Evolutionary conservation across 2,329 filamentous ascomycete species (phyloP).

Genomic region (Exophiala aquamarina): DNA sequence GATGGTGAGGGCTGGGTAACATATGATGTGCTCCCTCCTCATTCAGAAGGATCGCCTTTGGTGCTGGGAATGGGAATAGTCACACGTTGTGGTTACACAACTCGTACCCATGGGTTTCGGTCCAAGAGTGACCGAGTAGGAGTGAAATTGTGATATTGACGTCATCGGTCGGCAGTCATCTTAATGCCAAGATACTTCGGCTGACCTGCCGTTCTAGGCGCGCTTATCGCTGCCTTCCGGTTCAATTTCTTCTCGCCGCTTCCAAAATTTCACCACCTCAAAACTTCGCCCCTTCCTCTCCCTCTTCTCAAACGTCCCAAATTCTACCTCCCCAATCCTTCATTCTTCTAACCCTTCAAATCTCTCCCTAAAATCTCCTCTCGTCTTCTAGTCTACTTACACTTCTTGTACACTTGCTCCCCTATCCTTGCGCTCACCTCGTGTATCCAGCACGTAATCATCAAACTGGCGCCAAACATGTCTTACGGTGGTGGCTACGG

Average conservation of each 20-base stretch:
- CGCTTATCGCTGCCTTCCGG: not conserved
- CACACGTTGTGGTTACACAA: too few species aligned
- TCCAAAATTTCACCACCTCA: slow-evolving; percentile 12
- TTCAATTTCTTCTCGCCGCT: slow-evolving; percentile 3
- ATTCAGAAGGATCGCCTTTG: too few species aligned
- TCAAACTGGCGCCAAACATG: slow-evolving; percentile 52
- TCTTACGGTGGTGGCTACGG: slow-evolving; percentile 62
- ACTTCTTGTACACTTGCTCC: slow-evolving; percentile 25
- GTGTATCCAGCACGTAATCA: slow-evolving; percentile 10
- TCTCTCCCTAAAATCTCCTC: slow-evolving; percentile 27
- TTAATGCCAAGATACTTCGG: too few species aligned
- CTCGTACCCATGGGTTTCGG: too few species aligned
- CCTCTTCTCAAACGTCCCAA: slow-evolving; percentile 9
- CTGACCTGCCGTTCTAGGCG: too few species aligned
- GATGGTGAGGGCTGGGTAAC: too few species aligned
- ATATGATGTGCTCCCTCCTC: too few species aligned
- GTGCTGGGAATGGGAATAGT: too few species aligned
- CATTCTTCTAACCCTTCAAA: slow-evolving; percentile 9
- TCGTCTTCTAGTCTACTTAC: slow-evolving; percentile 33
- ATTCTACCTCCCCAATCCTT: slow-evolving; percentile 10
- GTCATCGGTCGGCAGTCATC: too few species aligned
- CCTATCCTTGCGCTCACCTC: slow-evolving; percentile 18
- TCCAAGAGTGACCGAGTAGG: too few species aligned
- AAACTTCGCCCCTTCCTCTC: slow-evolving; percentile 14
- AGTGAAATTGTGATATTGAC: too few species aligned